Evolutionary conservation across 2,329 filamentous ascomycete species (phyloP), one percentile per base, ranked within the genome.

Genomic region (Aschersonia sp.): DNA sequence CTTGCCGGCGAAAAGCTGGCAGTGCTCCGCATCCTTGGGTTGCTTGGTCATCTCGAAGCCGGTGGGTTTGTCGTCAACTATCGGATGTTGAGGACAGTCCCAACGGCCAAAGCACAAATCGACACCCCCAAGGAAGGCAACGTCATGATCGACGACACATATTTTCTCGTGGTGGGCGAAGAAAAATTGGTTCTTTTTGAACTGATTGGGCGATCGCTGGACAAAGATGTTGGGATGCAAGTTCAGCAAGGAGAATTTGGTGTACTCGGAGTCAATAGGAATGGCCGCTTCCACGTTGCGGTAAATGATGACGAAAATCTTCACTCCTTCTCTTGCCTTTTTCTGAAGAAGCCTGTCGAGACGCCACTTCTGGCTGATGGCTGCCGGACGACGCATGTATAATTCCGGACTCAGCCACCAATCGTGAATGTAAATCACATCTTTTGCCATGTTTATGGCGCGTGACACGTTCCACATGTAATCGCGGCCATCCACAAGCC

Each of bases 381-480:
- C 88, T 30, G 92, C 85, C 47, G 92, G 92, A 49, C 92, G 78
- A 50, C 92, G 79, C 81, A 97, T 83, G 67, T 98, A 98, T 43
- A 98, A 69, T 64, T 98, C 90, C 1, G 92, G 92, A 56, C 87
- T 95, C 41, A 98, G 69, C 92, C 92, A 98, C 92, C 92, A 98
- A 64, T 97, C 92, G 62, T 98, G 92, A 52, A 98, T 97, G 65
- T 97, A 97, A 56, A 98, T 90, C 51, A 97, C 90, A 67, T 97
- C 92, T 58, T 87, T 87, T 7, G 92, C 92, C 80, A 95, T 95
- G 61, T 87, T 92, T 58, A 98, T 94, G 10, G 92, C 92, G 53
- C 90, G 79, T 9, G 90, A 97, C 6, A 97, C 88, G 62, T 95
- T 94, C 92, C 92, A 98, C 90, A 97, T 97, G 70, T 97, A 94